These are phyloP conservation scores for Phialophora chinensis DNA, from an alignment of 2,329 filamentous ascomycete species.

Conservation along the genomic window DNA sequence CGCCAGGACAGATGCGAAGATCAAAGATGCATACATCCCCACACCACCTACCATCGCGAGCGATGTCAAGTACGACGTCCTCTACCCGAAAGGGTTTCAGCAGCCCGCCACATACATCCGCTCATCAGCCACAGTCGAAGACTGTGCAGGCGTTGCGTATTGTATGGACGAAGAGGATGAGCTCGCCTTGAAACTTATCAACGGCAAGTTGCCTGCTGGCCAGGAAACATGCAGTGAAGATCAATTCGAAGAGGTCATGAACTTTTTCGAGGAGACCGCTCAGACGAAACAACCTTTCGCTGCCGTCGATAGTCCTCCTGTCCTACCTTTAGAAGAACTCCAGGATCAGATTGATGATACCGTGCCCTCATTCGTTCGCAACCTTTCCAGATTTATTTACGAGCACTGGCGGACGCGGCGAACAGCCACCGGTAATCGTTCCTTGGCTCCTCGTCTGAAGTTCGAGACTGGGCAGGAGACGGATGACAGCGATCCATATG, in stretches of 20 bases:
- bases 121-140: slow-evolving; percentile 97
- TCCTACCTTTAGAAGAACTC: slow-evolving; percentile 75
- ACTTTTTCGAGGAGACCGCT: slow-evolving; percentile 89
- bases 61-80: slow-evolving; percentile 80
- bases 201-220: slow-evolving; percentile 71
- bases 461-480: slow-evolving; percentile 93
- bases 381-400: slow-evolving; percentile 79
- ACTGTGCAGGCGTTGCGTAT: slow-evolving; percentile 88
- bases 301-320: slow-evolving; percentile 83
- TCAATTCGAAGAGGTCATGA: slow-evolving; percentile 92
- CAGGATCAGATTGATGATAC: slow-evolving; percentile 69
- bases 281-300: slow-evolving; percentile 85
- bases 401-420: slow-evolving; percentile 84
- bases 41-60: slow-evolving; percentile 69
- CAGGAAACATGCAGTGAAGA: slow-evolving; percentile 76
- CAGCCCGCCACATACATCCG: slow-evolving; percentile 94
- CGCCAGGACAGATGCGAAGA: slow-evolving; percentile 62
- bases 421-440: slow-evolving; percentile 69
- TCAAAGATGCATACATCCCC: slow-evolving; percentile 69
- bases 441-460: slow-evolving; percentile 74
- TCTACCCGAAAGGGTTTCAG: slow-evolving; percentile 80
- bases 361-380: slow-evolving; percentile 60
- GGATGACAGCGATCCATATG: slow-evolving; percentile 95
- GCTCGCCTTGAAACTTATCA: slow-evolving; percentile 81
- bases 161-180: slow-evolving; percentile 94